Base-by-base conservation (phyloP, 2,329 filamentous ascomycete species). In the Ambrosiella xylebori region DNA sequence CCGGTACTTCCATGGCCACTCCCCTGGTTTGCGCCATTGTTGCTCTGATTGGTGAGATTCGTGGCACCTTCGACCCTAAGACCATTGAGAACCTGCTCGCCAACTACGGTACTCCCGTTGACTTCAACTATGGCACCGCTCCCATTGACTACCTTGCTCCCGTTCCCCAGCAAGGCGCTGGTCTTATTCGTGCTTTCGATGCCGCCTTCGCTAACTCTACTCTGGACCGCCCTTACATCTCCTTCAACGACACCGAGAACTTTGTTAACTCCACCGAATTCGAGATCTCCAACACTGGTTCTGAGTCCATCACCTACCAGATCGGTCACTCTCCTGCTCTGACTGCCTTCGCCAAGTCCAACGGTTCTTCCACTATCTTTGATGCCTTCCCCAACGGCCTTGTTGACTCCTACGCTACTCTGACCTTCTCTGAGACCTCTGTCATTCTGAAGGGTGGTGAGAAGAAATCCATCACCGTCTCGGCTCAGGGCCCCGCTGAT, bases 231-330 rank as follows among this genome's bases (percentile, higher is more conserved):
- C 76, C 76, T n/a, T 78, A 75, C 65, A 67, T 85, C 12, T 74
- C 77, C 2, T 82, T 84, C 68, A 84, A 84, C 65, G 81, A 85
- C 65, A 81, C 79, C 0, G 76, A 78, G 62, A 66, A 83, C 70
- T 75, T 81, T 61, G 65, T 66, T 51, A 66, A 70, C 9, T 70
- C 68, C 1, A 68, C 74, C 49, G 73, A 74, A 62, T 80, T 84
- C 64, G 74, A 71, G 44, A 71, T 85, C 62, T 72, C 67, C 63
- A 85, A 84, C 69, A 70, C 70, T 4, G 77, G 75, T 51, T 66
- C 66, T 13, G 68, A 71, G 27, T 66, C 70, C 0, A 66, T 80
- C 54, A 76, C 74, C 5, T 82, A 80, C 66, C 69, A 70, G 7
- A 68, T 84, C 9, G 71, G 70, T 35, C 71, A 80, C 61, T 66